Evolutionary conservation across 2,329 filamentous ascomycete species (phyloP).

Genomic region (Colletotrichum kahawae): DNA sequence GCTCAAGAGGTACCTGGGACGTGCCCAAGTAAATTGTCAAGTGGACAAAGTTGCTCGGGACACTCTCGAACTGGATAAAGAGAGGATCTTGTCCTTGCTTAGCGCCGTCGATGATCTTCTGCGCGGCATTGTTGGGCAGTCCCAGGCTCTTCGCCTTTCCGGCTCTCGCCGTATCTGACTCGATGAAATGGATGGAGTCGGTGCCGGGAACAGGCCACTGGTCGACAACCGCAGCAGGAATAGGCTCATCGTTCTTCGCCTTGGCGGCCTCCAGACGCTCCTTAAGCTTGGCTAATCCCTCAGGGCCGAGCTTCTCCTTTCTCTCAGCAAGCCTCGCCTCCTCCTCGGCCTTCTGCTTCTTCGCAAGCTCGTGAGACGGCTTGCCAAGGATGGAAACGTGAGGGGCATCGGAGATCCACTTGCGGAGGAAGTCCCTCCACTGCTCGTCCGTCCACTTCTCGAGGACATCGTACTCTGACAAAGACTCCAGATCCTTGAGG

Average conservation of each 20-base stretch:
- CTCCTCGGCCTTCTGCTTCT: slow-evolving; percentile 82
- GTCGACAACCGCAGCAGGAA: slow-evolving; percentile 82
- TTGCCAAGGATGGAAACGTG: slow-evolving; percentile 89
- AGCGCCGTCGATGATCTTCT: slow-evolving; percentile 76
- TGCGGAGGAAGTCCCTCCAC: slow-evolving; percentile 82
- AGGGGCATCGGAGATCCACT: slow-evolving; percentile 84
- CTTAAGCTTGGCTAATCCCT: slow-evolving; percentile 77
- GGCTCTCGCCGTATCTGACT: slow-evolving; percentile 82
- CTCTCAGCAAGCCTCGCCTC: slow-evolving; percentile 78
- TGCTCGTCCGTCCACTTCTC: slow-evolving; percentile 82
- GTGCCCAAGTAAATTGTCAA: slow-evolving; percentile 84
- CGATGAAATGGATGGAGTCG: slow-evolving; percentile 93
- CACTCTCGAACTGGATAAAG: slow-evolving; percentile 97
- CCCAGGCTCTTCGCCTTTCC: slow-evolving; percentile 79
- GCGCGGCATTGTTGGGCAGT: slow-evolving; percentile 69
- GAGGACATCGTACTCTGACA: slow-evolving; percentile 70
- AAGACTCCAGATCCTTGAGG: slow-evolving; percentile 61
- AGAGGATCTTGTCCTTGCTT: slow-evolving; percentile 68
- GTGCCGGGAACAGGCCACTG: slow-evolving; percentile 82
- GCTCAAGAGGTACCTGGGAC: slow-evolving; percentile 74
- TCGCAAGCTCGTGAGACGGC: slow-evolving; percentile 80
- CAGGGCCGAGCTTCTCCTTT: slow-evolving; percentile 79
- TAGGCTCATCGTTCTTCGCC: slow-evolving; percentile 84
- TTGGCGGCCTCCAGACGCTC: slow-evolving; percentile 84
- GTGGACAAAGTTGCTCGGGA: slow-evolving; percentile 90